Evolutionary conservation across 768 basidiomycete species (phyloP).

Genomic region (Postia placenta): DNA sequence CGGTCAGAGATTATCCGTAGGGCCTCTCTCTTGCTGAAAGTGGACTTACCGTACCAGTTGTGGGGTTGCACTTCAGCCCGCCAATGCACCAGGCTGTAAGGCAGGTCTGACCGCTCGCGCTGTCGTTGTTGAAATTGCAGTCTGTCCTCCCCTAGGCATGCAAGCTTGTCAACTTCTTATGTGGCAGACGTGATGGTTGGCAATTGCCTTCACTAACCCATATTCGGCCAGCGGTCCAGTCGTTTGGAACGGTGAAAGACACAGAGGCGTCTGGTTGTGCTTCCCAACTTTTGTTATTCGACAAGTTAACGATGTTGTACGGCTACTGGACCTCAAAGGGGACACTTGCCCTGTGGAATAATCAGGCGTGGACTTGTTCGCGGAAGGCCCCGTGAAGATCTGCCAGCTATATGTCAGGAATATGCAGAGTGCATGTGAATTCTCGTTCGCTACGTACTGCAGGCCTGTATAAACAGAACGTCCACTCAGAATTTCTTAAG

Average conservation of each 20-base stretch:
- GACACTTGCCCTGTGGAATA: constrained; percentile 26
- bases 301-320: no score
- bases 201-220: constrained; percentile 48
- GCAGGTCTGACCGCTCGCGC: constrained; percentile 44
- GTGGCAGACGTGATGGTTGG: no score
- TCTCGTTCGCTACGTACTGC: constrained; percentile 26
- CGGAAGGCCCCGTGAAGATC: constrained; percentile 11
- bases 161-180: background rate
- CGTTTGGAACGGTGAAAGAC: constrained; percentile 49
- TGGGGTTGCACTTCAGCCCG: constrained; percentile 50
- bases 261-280: constrained; percentile 32
- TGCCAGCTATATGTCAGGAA: background rate
- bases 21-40: no score
- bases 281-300: constrained; percentile 34
- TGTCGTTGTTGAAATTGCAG: constrained; percentile 46
- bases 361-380: constrained; percentile 22
- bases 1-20: no score
- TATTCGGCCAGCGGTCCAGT: constrained; percentile 62
- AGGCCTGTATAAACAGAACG: constrained; percentile 21
- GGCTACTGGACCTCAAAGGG: background rate
- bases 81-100: constrained; percentile 65
- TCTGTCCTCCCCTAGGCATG: constrained; percentile 20
- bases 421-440: no score
- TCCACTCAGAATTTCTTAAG: no score
- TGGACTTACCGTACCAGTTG: constrained; percentile 39